A percentile compares a stretch with the other conserved stretches of the same genome.
These are phyloP conservation scores for Metschnikowia lunata DNA, from an alignment of 805 yeast species.

Conservation along the genomic window DNA sequence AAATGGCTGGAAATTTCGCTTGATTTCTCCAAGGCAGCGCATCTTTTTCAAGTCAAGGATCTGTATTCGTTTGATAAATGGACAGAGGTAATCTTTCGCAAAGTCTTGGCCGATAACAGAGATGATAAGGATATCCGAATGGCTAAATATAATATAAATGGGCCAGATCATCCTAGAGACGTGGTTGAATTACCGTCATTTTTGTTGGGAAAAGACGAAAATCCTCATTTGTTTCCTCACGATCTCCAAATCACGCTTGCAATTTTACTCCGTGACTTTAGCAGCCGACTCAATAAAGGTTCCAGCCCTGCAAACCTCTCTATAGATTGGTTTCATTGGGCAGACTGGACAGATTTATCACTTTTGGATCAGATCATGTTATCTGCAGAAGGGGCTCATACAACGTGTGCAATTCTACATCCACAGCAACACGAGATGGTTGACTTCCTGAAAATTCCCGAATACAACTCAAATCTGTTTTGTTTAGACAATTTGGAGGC, in stretches of 20 bases:
- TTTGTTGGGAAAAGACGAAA: constrained; percentile 5
- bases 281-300: constrained; percentile 12
- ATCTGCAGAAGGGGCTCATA: neutral
- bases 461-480: too few species aligned
- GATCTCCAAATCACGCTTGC: constrained; percentile 22
- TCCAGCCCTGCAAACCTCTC: neutral
- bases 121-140: neutral
- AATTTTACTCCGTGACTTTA: constrained; percentile 13
- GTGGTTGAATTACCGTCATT: constrained; percentile 5
- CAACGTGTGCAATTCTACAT: constrained; percentile 6
- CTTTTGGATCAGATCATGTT: constrained; percentile 6
- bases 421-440: neutral
- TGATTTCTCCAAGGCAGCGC: constrained; percentile 2
- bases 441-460: neutral
- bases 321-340: constrained; percentile 17
- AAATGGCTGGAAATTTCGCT: neutral
- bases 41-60: constrained; percentile 1
- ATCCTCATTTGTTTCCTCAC: constrained; percentile 10
- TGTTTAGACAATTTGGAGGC: neutral
- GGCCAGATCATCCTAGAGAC: neutral
- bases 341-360: constrained; percentile 17
- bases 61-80: constrained; percentile 10
- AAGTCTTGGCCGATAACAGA: neutral
- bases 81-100: constrained; percentile 8
- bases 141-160: constrained; percentile 4